Percentiles rank a stretch among this genome's conserved stretches.
phyloP scores from a whole-genome alignment of 306 rosid genomes.

The Malus asiatica region DNA sequence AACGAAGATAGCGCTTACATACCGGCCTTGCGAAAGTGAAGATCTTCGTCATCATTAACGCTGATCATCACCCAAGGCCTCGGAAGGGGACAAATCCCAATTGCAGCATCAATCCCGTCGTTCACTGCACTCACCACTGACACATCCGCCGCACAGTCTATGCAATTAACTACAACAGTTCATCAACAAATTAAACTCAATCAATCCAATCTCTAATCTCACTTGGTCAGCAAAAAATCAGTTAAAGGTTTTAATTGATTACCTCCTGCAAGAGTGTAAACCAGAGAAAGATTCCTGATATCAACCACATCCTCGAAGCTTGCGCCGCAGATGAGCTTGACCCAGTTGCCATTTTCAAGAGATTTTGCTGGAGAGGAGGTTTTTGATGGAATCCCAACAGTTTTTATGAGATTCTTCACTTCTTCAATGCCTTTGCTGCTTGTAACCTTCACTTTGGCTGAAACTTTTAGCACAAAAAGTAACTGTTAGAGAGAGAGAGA shows the following conservation, averaged over 20 bases:
- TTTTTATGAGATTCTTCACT: constrained; percentile 31
- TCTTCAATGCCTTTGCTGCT: constrained; percentile 24
- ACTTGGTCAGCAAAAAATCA: not conserved
- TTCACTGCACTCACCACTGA: constrained; percentile 83
- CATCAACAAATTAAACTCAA: not conserved
- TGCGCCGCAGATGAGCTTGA: constrained; percentile 66
- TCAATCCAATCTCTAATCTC: not conserved
- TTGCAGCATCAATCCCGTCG: constrained; percentile 82
- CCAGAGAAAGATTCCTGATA: constrained; percentile 78
- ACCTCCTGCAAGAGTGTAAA: constrained; percentile 98
- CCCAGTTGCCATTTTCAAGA: constrained; percentile 51
- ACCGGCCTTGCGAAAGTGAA: constrained; percentile 86
- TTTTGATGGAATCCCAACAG: constrained; percentile 30
- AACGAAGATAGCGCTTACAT: constrained; percentile 23
- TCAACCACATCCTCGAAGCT: constrained; percentile 95
- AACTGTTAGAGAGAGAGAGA: not conserved
- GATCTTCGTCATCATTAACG: constrained; percentile 84
- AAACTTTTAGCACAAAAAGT: not conserved
- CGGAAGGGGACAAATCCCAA: constrained; percentile 29
- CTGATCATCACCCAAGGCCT: constrained; percentile 95
- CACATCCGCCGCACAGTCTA: constrained; percentile 93
- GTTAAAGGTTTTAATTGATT: not conserved
- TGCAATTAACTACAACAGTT: constrained; percentile 78
- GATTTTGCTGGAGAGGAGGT: constrained; percentile 44
- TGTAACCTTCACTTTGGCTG: constrained; percentile 8